Evolutionary conservation across 106 monocot species (phyloP).

Genomic region (Iris macrosiphon): DNA sequence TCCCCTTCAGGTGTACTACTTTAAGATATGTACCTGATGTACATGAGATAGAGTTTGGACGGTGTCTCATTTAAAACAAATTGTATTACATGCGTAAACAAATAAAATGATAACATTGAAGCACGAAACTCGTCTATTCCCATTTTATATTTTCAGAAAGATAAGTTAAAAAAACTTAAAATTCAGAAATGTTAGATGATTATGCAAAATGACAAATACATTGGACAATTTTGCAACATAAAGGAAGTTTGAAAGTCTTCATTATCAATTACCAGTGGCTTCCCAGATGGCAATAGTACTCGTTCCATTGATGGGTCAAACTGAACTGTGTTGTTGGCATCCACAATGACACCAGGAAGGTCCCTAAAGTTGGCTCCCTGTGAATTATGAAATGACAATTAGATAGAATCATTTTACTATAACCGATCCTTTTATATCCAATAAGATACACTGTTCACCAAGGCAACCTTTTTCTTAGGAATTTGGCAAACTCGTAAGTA

Average conservation of each 20-base stretch:
- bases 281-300: conserved; percentile 60
- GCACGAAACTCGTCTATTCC: too few relatives aligned
- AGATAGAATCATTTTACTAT: too few relatives aligned
- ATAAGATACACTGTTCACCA: neutral
- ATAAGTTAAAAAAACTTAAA: too few relatives aligned
- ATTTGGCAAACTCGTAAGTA: conserved; percentile 64
- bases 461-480: conserved; percentile 67
- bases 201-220: neutral
- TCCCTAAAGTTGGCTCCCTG: conserved; percentile 94
- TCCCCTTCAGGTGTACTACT: too few relatives aligned
- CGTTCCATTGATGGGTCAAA: conserved; percentile 55
- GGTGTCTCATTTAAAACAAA: too few relatives aligned
- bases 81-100: too few relatives aligned
- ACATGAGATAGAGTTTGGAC: too few relatives aligned
- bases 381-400: too few relatives aligned
- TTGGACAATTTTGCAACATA: neutral
- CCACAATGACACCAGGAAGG: conserved; percentile 70
- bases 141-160: too few relatives aligned
- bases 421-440: conserved; percentile 2
- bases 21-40: too few relatives aligned
- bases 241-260: neutral
- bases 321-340: conserved; percentile 42
- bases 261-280: conserved; percentile 45
- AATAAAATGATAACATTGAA: too few relatives aligned
- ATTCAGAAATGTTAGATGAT: too few relatives aligned